Percentiles rank a stretch among this genome's conserved stretches.
Conservation (phyloP, 2,329 filamentous ascomycete species). For the Fusarium graminum region DNA sequence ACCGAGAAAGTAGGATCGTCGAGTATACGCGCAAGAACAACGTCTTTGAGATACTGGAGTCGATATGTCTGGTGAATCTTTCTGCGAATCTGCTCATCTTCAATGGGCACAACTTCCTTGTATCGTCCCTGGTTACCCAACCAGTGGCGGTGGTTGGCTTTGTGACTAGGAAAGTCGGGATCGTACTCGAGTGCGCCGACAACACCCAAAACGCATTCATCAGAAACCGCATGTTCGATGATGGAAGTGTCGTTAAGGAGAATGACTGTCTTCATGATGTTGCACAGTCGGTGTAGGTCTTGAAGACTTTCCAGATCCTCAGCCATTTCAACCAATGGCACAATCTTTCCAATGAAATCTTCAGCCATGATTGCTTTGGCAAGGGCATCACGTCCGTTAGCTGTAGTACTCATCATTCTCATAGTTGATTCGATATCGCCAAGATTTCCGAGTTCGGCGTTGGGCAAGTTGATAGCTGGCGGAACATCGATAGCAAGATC, state of each 20-base stretch:
- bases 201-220: conserved; percentile 89
- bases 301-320: conserved; percentile 90
- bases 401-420: conserved; percentile 80
- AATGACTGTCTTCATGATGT: conserved; percentile 97
- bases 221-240: conserved; percentile 92
- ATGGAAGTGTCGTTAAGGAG: conserved; percentile 94
- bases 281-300: conserved; percentile 92
- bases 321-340: conserved; percentile 86
- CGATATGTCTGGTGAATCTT: conserved; percentile 98
- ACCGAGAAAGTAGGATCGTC: conserved; percentile 98
- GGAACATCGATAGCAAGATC: conserved; percentile 82
- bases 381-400: conserved; percentile 84
- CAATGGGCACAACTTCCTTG: conserved; percentile 95
- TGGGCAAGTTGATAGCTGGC: conserved; percentile 79
- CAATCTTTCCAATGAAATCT: conserved; percentile 88
- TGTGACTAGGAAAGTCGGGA: conserved; percentile 96
- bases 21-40: conserved; percentile 94
- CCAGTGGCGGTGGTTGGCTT: conserved; percentile 96
- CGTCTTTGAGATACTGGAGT: conserved; percentile 95
- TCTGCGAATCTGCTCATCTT: conserved; percentile 81
- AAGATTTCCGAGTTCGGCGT: conserved; percentile 84
- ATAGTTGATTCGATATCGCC: conserved; percentile 87
- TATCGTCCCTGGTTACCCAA: conserved; percentile 89
- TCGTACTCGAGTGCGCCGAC: conserved; percentile 98
- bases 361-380: conserved; percentile 88